Base-by-base conservation (phyloP, 2,329 filamentous ascomycete species). In the Ascochyta fabae region DNA sequence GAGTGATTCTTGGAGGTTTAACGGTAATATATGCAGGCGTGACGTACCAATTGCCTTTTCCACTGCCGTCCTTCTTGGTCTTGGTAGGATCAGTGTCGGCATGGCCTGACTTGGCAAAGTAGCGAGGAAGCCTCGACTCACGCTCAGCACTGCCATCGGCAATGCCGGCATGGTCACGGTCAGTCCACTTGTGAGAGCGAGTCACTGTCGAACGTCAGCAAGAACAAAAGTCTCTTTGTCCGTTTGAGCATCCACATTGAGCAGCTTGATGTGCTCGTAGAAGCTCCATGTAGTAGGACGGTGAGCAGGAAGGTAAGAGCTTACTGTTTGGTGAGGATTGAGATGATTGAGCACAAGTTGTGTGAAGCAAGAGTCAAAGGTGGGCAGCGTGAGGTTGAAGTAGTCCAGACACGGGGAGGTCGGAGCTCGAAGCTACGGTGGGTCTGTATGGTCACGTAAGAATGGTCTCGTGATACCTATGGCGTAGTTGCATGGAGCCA, bases 11-110 rank as follows among this genome's bases (percentile, higher is more conserved):
- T 7, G 15, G 15, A 34, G 16, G 33, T 16, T n/a, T n/a, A 35
- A 16, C 0, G 7, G 33, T 16, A 16, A 16, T 2, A n/a, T 35
- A 35, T 35, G 29, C 26, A 43, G 23, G 33, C 10, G 8, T 6
- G 26, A 70, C 88, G 78, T 85, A 96, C 94, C 94, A 99, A 79
- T 97, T 97, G 74, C 90, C 92, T 78, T 91, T 93, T 66, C 94
- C 94, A 66, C 86, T 89, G 61, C 94, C 94, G 72, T 96, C 91
- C 83, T 99, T 99, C 88, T 99, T 99, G 74, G 90, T 88, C 83
- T 96, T 95, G 78, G 91, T 92, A 59, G 95, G 94, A 73, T 96
- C 91, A 66, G 84, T 82, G 72, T 92, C 92, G 69, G 86, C 82
- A 73, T 89, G 88, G 65, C 94, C 94, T 58, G 86, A 80, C 81